Base-by-base conservation (phyloP, 2,329 filamentous ascomycete species). In the Diaporthe sp. region DNA sequence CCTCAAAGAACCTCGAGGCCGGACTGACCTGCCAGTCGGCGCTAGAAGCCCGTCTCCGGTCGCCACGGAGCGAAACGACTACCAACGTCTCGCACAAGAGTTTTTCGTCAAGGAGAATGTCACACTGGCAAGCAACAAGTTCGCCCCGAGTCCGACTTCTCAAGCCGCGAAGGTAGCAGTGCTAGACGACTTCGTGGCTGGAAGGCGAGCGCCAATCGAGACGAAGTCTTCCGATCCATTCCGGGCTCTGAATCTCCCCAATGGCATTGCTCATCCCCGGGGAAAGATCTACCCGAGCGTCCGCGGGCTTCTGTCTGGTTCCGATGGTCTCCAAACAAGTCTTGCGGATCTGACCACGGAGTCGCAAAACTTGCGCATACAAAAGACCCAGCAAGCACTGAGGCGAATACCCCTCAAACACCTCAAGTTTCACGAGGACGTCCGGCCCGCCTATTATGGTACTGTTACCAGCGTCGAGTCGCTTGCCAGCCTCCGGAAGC, bases 81-180 rank as follows among this genome's bases (percentile, higher is more conserved):
- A 94, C 77, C 85, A 93, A 25, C 92, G 91, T 77, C 86, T 88
- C 47, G 98, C 98, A 79, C 89, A 95, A 42, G 92, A 94, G 0
- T 98, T 98, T 82, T 96, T 93, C 76, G 80, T 97, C 59, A 93
- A 94, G 74, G 88, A 92, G 3, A 89, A 94, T 79, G 93, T 94
- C 1, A 89, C 84, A n/a, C 78, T 98, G 70, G 95, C 95, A 0
- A 87, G 88, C 0, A 84, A 87, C 65, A 86, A 85, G 3, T 90
- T 90, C 37, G 81, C 87, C 51, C 87, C 92, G 81, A 92, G 94
- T 77, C 81, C 88, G 1, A 86, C 91, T 75, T 88, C 90, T 0
- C 85, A 86, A 35, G 80, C 85, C n/a, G 84, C 79, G 68, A 92
- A 89, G 81, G 87, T 85, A 37, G 79, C 77, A 25, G 86, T 86